A percentile compares a stretch with the other conserved stretches of the same genome.
Evolutionary conservation across 768 basidiomycete species (phyloP).

Genomic region (Sporobolomyces pararoseus): DNA sequence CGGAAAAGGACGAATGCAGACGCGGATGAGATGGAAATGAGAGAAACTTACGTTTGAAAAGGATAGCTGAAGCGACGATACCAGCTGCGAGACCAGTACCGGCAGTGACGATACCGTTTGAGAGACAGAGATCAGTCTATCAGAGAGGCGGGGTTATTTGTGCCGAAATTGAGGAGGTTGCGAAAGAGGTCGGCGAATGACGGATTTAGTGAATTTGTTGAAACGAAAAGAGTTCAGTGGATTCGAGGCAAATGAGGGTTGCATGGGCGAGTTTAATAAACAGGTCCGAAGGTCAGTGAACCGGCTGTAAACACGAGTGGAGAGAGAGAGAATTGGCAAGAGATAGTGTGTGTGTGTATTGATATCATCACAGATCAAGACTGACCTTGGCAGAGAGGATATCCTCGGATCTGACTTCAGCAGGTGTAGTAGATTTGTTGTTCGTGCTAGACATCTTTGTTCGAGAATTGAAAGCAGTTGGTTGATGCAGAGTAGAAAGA

Average conservation of each 20-base stretch:
- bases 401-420: slow-evolving; percentile 74
- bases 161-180: not conserved
- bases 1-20: not conserved
- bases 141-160: not conserved
- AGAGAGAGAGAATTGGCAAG: not conserved
- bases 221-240: not conserved
- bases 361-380: not conserved
- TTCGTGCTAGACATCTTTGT: not conserved
- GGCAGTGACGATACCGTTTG: slow-evolving; percentile 79
- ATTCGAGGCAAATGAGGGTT: too few relatives aligned
- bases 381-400: slow-evolving; percentile 79
- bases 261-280: too few relatives aligned
- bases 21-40: not conserved
- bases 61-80: slow-evolving; percentile 79
- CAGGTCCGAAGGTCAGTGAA: not conserved
- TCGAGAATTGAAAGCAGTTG: not conserved
- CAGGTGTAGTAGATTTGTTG: too few relatives aligned
- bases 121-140: slow-evolving; percentile 54
- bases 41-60: slow-evolving; percentile 77
- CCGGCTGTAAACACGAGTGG: slow-evolving; percentile 10
- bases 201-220: slow-evolving; percentile 55
- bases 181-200: slow-evolving; percentile 16
- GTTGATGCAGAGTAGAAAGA: too few relatives aligned
- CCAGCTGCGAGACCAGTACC: slow-evolving; percentile 85
- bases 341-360: too few relatives aligned